Conservation (phyloP, 192 early-diverging fungal genomes). For the Cetraspora pellucida region DNA sequence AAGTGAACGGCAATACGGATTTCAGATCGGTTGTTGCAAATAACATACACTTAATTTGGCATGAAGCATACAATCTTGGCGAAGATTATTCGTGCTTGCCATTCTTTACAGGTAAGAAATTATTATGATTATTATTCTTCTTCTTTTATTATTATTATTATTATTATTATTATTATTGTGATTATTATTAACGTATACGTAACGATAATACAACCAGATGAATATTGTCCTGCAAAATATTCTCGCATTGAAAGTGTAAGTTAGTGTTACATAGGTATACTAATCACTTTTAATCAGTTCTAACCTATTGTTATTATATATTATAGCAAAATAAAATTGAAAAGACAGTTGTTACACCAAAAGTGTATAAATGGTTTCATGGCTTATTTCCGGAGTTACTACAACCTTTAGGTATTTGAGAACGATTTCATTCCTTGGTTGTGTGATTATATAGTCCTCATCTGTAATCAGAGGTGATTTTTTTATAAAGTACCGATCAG, state of each 20-base stretch:
- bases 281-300: background rate
- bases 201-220: background rate
- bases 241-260: background rate
- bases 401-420: background rate
- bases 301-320: background rate
- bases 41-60: constrained; percentile 4
- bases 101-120: constrained; percentile 20
- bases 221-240: constrained; percentile 3
- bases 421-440: too few species aligned
- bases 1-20: background rate
- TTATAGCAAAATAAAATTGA: background rate
- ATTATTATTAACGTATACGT: background rate
- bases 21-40: constrained; percentile 17
- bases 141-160: too few species aligned
- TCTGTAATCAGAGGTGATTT: too few species aligned
- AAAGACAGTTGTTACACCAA: constrained; percentile 29
- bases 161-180: too few species aligned
- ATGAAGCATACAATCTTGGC: constrained; percentile 15
- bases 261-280: background rate
- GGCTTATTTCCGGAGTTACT: constrained; percentile 11
- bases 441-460: too few species aligned
- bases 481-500: too few species aligned
- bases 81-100: background rate
- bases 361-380: constrained; percentile 20
- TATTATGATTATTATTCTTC: too few species aligned